Base-by-base conservation (phyloP, 2,329 filamentous ascomycete genomes). In the Pseudogymnoascus sp. region DNA sequence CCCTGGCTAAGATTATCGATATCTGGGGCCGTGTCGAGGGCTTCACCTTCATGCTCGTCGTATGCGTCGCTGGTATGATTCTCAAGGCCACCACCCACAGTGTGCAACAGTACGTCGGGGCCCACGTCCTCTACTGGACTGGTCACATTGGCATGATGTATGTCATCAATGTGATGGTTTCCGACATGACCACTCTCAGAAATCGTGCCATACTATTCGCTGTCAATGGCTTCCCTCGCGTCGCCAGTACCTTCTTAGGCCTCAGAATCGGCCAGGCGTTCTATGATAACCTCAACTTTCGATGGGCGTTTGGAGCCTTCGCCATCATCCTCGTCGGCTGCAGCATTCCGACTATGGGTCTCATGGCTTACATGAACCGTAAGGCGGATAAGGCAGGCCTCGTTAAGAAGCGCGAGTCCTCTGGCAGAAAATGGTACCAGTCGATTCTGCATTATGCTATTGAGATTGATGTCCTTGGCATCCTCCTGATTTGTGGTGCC, bases 11-110 rank as follows among this genome's bases (percentile, higher is more conserved):
- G 68, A 71, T 80, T 60, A 77, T 80, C 57, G 79, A 81, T 64
- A 76, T 81, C 54, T 79, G 79, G 71, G 79, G 79, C 25, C 78
- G 79, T 41, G 72, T 75, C 48, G 76, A 80, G 64, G 79, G 79
- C 1, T 80, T 80, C 67, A 37, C 76, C 77, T 70, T 69, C 80
- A 57, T 57, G 48, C 48, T 57, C 13, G 39, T 78, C 16, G 7
- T 51, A 71, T 80, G 28, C 77, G 37, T 64, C 13, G 68, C 80
- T 11, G 82, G 81, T 6, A 77, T 87, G 71, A 80, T 86, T 67
- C 81, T 90, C 74, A 88, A 87, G 77, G 87, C 87, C 14, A 78
- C 79, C 1, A 87, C 80, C 70, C 76, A 81, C 41, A 81, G 81
- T 65, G 78, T 88, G 36, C 77, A 81, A 67, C 83, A 81, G 2